A percentile compares a stretch with the other conserved stretches of the same genome.
phyloP scores from a whole-genome alignment of 176 grass and related monocot genomes.

The Rhynchospora tenuis region DNA sequence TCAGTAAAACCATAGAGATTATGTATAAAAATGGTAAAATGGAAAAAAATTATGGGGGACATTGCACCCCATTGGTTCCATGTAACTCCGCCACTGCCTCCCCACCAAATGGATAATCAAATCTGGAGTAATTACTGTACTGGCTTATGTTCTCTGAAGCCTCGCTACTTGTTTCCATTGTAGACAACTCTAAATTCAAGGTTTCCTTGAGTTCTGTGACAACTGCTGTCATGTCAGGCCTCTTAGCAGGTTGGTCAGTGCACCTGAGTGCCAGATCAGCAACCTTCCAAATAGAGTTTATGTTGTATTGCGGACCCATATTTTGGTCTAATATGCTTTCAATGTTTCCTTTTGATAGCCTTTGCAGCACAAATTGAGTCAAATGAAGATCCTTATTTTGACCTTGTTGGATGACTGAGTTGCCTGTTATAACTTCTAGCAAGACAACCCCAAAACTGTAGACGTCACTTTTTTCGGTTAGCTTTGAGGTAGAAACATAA shows the following conservation, averaged over 20 bases:
- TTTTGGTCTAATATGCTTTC: slow-evolving; percentile 18
- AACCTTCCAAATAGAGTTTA: slow-evolving; percentile 33
- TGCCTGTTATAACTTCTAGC: slow-evolving; percentile 32
- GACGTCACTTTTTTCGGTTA: slow-evolving; percentile 43
- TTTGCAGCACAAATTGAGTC: slow-evolving; percentile 8
- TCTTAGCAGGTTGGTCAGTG: too few relatives aligned
- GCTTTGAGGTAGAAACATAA: slow-evolving; percentile 25
- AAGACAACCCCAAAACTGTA: slow-evolving; percentile 36
- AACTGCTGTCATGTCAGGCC: too few relatives aligned
- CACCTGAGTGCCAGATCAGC: not conserved
- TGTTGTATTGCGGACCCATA: slow-evolving; percentile 12
- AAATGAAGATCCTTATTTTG: not conserved
- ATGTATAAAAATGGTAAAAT: too few relatives aligned
- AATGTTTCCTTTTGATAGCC: slow-evolving; percentile 21
- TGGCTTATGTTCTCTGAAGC: not conserved
- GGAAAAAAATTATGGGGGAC: too few relatives aligned
- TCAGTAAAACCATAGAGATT: too few relatives aligned
- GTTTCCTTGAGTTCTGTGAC: not conserved
- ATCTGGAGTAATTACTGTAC: not conserved
- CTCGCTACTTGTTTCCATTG: not conserved
- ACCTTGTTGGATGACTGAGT: not conserved
- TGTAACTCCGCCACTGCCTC: too few relatives aligned
- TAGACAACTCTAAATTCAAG: not conserved
- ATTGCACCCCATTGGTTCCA: too few relatives aligned
- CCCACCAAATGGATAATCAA: not conserved